Conservation (phyloP, 805 yeast genomes). For the Cephaloascus albidus region DNA sequence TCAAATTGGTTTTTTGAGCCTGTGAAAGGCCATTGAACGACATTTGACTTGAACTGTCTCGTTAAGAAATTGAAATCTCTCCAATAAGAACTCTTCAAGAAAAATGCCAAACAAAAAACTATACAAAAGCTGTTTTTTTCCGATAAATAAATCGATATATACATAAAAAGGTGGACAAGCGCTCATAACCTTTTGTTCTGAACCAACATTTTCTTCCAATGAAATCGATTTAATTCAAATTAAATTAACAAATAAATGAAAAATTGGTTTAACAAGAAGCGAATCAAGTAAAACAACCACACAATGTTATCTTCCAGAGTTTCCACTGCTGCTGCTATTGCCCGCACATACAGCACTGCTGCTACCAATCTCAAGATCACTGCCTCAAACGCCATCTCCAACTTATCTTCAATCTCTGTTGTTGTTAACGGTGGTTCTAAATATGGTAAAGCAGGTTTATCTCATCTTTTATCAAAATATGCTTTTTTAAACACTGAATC, state of each 20-base stretch:
- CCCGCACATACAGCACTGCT: constrained; percentile 19
- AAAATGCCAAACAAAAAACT: no score
- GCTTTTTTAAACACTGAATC: constrained; percentile 73
- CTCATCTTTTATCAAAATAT: constrained; percentile 79
- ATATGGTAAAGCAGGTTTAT: constrained; percentile 61
- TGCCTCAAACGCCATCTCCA: constrained; percentile 52
- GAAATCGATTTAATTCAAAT: not conserved
- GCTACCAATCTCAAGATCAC: constrained; percentile 37
- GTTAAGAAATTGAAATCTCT: no score
- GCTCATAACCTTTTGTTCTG: not conserved
- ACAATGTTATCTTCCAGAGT: constrained; percentile 12
- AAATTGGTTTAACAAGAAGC: not conserved
- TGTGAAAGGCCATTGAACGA: constrained; percentile 38
- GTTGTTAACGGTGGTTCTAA: constrained; percentile 82
- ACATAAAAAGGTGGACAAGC: no score
- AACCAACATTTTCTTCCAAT: not conserved
- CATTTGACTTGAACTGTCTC: no score
- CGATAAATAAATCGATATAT: no score
- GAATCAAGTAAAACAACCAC: not conserved
- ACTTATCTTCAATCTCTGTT: constrained; percentile 69
- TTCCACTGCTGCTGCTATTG: no score
- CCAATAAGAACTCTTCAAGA: no score
- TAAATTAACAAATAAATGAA: not conserved
- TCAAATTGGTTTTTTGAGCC: constrained; percentile 54
- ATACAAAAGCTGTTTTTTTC: no score